Conservation (phyloP, 202 grass and related monocot species). For the Setaria italica region DNA sequence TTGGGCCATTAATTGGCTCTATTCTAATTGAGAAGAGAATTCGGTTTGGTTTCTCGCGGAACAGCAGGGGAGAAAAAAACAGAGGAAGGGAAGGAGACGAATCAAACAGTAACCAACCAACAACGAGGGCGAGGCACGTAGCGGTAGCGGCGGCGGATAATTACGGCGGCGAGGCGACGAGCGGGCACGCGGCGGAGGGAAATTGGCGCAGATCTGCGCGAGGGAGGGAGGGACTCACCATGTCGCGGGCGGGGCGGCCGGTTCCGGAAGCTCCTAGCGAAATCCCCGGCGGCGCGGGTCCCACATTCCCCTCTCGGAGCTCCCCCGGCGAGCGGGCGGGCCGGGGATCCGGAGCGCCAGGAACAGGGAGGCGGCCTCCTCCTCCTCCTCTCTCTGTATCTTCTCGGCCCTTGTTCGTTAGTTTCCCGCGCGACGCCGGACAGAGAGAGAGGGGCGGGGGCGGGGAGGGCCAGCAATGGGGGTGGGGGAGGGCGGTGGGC, state of each 20-base stretch:
- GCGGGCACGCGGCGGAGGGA: background rate
- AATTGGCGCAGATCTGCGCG: conserved; percentile 46
- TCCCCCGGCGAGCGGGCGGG: background rate
- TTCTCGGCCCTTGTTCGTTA: background rate
- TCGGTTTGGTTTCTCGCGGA: background rate
- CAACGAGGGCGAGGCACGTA: background rate
- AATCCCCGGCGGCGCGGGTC: conserved; percentile 17
- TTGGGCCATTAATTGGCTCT: background rate
- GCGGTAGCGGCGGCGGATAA: background rate
- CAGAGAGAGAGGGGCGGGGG: background rate
- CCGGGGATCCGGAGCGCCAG: conserved; percentile 13
- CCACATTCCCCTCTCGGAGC: conserved; percentile 55
- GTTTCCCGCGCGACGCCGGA: conserved; percentile 34
- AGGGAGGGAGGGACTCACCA: conserved; percentile 46
- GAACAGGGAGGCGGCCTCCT: background rate
- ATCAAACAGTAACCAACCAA: conserved; percentile 37
- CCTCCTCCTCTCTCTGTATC: background rate
- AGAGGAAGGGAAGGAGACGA: background rate
- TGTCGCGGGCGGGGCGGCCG: conserved; percentile 28
- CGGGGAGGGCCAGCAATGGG: conserved; percentile 18
- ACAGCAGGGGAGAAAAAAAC: background rate
- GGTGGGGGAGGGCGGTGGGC: background rate
- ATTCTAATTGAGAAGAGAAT: background rate
- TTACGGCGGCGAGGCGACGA: background rate
- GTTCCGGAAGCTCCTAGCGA: conserved; percentile 5